Percentiles rank a stretch among this genome's conserved stretches.
Conservation (phyloP, 2,329 filamentous ascomycete genomes). For the Coniochaeta sp. region DNA sequence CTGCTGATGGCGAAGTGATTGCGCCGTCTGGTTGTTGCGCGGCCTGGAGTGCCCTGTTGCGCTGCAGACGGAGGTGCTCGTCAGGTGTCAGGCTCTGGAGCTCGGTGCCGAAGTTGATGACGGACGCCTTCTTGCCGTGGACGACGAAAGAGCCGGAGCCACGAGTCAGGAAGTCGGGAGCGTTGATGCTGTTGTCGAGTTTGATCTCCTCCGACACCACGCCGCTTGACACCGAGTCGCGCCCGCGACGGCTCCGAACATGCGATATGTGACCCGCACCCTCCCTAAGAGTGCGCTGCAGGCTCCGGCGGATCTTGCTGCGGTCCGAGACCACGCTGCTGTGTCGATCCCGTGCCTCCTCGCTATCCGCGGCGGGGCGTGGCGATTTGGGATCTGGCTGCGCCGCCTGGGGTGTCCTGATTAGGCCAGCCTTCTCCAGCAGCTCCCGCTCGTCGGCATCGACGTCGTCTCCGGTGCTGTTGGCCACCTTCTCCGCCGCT, state of each 20-base stretch:
- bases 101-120: constrained; percentile 93
- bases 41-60: constrained; percentile 38
- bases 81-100: constrained; percentile 72
- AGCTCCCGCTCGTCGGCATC: constrained; percentile 64
- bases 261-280: constrained; percentile 58
- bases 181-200: constrained; percentile 25
- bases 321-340: constrained; percentile 35
- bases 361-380: constrained; percentile 29
- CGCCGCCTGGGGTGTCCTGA: constrained; percentile 36
- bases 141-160: constrained; percentile 88
- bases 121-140: constrained; percentile 95
- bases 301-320: constrained; percentile 71
- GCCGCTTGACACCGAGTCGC: constrained; percentile 60
- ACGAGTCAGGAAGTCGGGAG: constrained; percentile 64
- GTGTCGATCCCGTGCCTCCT: constrained; percentile 22
- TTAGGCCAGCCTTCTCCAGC: constrained; percentile 59
- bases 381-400: constrained; percentile 33
- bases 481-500: constrained; percentile 15
- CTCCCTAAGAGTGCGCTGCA: constrained; percentile 86
- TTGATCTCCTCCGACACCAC: constrained; percentile 37
- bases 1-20: constrained; percentile 5
- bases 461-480: constrained; percentile 34
- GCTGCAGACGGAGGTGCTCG: constrained; percentile 56
- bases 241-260: constrained; percentile 69
- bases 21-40: constrained; percentile 13